Conservation (phyloP, 78 protist species). For the Dictyostelium capitatum region DNA sequence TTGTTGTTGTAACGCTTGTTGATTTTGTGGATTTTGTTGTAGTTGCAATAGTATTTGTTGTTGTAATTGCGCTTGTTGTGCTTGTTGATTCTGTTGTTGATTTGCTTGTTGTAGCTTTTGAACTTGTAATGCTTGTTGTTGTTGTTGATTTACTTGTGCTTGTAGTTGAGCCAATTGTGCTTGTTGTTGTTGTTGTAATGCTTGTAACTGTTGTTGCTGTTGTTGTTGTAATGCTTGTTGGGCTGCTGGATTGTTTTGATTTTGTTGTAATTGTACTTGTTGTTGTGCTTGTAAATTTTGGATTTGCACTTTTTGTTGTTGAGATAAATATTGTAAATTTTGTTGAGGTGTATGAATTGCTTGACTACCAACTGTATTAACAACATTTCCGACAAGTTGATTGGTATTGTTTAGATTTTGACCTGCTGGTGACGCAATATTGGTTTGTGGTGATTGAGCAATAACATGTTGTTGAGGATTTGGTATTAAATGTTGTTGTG, state of each 20-base stretch:
- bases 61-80: not conserved
- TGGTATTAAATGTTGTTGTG: not conserved
- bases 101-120: not conserved
- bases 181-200: not conserved
- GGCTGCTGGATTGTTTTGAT: not conserved
- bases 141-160: not conserved
- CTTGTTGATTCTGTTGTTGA: not conserved
- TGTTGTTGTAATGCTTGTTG: not conserved
- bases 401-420: no score
- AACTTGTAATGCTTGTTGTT: not conserved
- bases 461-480: not conserved
- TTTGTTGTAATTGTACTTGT: not conserved
- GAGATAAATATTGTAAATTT: no score
- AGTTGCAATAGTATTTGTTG: not conserved
- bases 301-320: no score
- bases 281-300: not conserved
- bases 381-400: no score
- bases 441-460: not conserved
- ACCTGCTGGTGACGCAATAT: not conserved
- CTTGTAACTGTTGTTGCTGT: not conserved
- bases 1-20: not conserved
- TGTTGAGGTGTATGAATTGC: no score
- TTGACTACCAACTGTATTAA: no score
- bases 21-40: not conserved
- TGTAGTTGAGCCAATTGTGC: not conserved